phyloP scores from a whole-genome alignment of 257 asterid species.

The Plectranthus barbatus region DNA sequence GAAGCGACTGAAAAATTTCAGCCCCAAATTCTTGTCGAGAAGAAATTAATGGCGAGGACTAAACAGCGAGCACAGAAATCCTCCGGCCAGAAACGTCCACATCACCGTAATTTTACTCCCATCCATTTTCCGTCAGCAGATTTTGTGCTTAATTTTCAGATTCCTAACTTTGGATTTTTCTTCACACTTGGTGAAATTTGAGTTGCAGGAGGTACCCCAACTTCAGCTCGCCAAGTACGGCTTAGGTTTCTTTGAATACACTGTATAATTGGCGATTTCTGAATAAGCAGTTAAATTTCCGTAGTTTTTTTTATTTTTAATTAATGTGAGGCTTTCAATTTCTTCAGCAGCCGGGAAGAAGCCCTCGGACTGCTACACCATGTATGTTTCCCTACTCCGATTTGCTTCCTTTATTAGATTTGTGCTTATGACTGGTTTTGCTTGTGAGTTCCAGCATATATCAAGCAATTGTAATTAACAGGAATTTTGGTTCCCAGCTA shows the following conservation, averaged over 20 bases:
- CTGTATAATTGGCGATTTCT: neutral
- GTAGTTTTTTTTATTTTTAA: neutral
- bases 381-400: slow-evolving; percentile 22
- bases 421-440: slow-evolving; percentile 4
- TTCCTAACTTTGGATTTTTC: slow-evolving; percentile 27
- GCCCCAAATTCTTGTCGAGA: neutral
- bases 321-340: slow-evolving; percentile 2
- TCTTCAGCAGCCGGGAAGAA: slow-evolving; percentile 28
- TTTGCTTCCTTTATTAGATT: neutral
- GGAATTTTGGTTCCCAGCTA: slow-evolving; percentile 19
- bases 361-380: slow-evolving; percentile 20
- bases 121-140: neutral
- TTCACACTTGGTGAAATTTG: neutral
- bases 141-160: slow-evolving; percentile 3
- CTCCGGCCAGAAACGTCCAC: slow-evolving; percentile 15
- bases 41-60: slow-evolving; percentile 49
- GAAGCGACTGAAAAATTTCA: neutral
- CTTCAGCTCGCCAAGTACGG: slow-evolving; percentile 22
- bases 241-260: neutral
- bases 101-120: slow-evolving; percentile 15
- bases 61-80: slow-evolving; percentile 35
- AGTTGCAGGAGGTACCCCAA: slow-evolving; percentile 34
- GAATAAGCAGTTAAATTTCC: neutral
- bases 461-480: neutral
- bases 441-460: neutral